Conservation (phyloP, 2,329 filamentous ascomycete genomes). For the Diatrype stigma region DNA sequence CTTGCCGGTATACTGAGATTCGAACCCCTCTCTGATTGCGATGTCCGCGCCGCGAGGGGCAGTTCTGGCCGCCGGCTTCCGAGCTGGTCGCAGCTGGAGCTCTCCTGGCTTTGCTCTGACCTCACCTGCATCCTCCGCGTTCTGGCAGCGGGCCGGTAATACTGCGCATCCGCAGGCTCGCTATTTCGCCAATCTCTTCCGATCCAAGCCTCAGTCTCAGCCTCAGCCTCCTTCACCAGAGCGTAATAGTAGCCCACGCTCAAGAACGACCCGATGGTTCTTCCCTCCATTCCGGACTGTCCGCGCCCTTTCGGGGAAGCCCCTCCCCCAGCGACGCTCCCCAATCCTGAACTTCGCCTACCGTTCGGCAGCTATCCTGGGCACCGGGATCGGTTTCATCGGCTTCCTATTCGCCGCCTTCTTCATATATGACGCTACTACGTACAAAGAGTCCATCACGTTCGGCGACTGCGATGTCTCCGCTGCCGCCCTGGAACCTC, state of each 20-base stretch:
- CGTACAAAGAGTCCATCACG: constrained; percentile 70
- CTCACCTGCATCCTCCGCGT: constrained; percentile 1
- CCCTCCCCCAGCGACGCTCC: constrained; percentile 46
- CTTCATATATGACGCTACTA: constrained; percentile 90
- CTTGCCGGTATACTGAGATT: neutral
- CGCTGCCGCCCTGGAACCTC: constrained; percentile 73
- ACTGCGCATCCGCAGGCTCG: constrained; percentile 10
- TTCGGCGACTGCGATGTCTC: constrained; percentile 78
- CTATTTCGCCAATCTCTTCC: constrained; percentile 16
- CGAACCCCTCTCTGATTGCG: neutral
- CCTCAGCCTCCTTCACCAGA: constrained; percentile 1
- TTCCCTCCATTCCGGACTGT: constrained; percentile 22
- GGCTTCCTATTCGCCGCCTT: constrained; percentile 71
- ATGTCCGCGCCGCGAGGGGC: constrained; percentile 22
- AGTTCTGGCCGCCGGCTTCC: constrained; percentile 16
- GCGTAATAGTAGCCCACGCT: neutral
- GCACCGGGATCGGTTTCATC: constrained; percentile 69
- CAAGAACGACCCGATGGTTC: constrained; percentile 13
- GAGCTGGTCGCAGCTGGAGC: constrained; percentile 11
- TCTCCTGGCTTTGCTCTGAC: constrained; percentile 11
- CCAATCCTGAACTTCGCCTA: constrained; percentile 57
- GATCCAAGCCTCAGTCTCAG: constrained; percentile 5
- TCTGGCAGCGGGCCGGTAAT: constrained; percentile 4
- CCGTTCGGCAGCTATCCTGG: constrained; percentile 66
- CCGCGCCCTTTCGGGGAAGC: constrained; percentile 48